phyloP scores from a whole-genome alignment of 768 basidiomycete genomes.

The Hericium rajendrae region DNA sequence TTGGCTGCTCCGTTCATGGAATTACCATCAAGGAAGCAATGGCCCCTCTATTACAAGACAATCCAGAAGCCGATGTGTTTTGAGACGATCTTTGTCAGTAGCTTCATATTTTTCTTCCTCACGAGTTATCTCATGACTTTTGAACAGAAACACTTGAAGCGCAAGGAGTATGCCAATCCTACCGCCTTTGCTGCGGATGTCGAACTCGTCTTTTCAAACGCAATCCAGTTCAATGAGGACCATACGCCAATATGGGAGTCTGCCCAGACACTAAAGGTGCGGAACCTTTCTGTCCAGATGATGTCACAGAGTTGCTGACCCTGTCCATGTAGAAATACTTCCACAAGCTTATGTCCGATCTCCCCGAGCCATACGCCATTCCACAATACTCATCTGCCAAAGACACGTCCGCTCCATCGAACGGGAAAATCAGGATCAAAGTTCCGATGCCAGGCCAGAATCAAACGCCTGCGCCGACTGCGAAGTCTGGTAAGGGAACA shows the following conservation, averaged over 20 bases:
- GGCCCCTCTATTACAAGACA: conserved; percentile 70
- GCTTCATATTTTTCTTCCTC: conserved; percentile 3
- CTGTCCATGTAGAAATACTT: conserved; percentile 49
- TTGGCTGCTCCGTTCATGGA: conserved; percentile 76
- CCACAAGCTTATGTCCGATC: conserved; percentile 65
- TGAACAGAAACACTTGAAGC: conserved; percentile 66
- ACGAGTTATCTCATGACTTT: not conserved
- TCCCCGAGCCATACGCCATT: conserved; percentile 58
- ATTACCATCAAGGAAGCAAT: conserved; percentile 68
- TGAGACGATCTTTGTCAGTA: conserved; percentile 64
- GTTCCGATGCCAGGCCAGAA: conserved; percentile 38
- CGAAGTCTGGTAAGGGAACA: conserved; percentile 17
- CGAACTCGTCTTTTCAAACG: conserved; percentile 86
- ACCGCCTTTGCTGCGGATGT: conserved; percentile 78
- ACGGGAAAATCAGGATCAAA: conserved; percentile 61
- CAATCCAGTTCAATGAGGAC: conserved; percentile 80
- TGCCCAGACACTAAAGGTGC: conserved; percentile 54
- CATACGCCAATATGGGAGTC: conserved; percentile 79
- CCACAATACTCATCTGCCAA: conserved; percentile 39
- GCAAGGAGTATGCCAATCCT: conserved; percentile 61
- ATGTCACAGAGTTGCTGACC: conserved; percentile 4
- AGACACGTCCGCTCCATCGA: conserved; percentile 32
- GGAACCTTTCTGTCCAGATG: conserved; percentile 11
- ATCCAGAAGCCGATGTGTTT: conserved; percentile 76
- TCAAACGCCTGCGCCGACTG: conserved; percentile 14